Percentiles rank a stretch among this genome's conserved stretches.
phyloP scores from a whole-genome alignment of 805 yeast genomes.

The Lipomyces orientalis region DNA sequence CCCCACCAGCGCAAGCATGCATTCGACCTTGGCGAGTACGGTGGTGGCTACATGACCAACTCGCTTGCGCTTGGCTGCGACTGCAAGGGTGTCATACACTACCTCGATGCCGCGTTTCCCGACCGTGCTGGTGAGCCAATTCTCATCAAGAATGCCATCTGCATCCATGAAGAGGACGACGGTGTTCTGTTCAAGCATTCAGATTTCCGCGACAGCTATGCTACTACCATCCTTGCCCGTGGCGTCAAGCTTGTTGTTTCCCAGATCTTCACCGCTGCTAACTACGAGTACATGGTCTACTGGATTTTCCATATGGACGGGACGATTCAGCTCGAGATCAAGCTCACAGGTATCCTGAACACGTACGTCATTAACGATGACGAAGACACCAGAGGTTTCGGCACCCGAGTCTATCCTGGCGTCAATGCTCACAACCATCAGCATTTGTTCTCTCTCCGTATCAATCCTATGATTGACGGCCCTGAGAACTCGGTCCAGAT shows the following conservation, averaged over 20 bases:
- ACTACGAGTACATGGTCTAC: conserved; percentile 83
- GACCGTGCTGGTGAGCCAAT: conserved; percentile 71
- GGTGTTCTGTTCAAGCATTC: conserved; percentile 81
- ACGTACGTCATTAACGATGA: conserved; percentile 68
- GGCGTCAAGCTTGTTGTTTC: conserved; percentile 75
- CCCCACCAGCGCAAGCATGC: conserved; percentile 89
- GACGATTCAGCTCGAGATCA: conserved; percentile 76
- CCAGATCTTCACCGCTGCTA: conserved; percentile 85
- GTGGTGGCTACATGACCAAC: conserved; percentile 86
- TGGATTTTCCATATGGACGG: conserved; percentile 87
- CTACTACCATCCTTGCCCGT: conserved; percentile 75
- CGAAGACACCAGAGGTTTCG: conserved; percentile 77
- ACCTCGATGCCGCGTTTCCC: conserved; percentile 77
- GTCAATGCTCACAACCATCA: conserved; percentile 88
- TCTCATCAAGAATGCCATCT: conserved; percentile 75
- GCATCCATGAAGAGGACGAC: conserved; percentile 87
- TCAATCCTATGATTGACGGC: conserved; percentile 83
- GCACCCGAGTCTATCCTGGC: conserved; percentile 77
- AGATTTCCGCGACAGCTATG: conserved; percentile 80
- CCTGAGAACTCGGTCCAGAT: conserved; percentile 75
- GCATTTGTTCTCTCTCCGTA: conserved; percentile 76
- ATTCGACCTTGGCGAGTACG: conserved; percentile 84
- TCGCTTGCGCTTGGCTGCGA: conserved; percentile 81
- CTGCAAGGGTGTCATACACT: conserved; percentile 85
- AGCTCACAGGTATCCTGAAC: conserved; percentile 82